Percentiles rank a stretch among this genome's conserved stretches.
These are phyloP conservation scores for Ophiostoma australiae DNA, from an alignment of 2,329 filamentous ascomycete genomes.

Conservation along the genomic window DNA sequence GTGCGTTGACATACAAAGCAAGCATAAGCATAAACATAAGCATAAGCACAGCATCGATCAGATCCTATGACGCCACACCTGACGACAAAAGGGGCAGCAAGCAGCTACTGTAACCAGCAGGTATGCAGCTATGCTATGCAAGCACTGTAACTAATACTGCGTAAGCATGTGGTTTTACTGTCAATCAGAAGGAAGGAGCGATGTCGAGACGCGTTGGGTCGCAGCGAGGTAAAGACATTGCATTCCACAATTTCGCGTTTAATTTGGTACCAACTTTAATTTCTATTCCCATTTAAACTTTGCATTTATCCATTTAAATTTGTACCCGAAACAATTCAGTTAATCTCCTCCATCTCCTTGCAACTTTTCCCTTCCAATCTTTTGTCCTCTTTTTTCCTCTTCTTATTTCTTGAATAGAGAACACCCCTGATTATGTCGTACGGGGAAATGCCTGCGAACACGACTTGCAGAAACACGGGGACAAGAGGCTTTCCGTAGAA, in stretches of 20 bases:
- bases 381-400: too few species aligned
- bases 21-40: not conserved
- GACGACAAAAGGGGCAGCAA: not conserved
- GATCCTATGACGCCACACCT: slow-evolving; percentile 3
- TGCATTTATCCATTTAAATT: not conserved
- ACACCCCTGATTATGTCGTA: too few species aligned
- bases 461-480: not conserved
- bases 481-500: not conserved
- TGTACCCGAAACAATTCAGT: not conserved
- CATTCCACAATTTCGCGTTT: slow-evolving; percentile 1
- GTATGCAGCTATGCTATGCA: not conserved
- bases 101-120: too few species aligned
- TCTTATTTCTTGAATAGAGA: too few species aligned
- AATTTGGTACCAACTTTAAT: not conserved
- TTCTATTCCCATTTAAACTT: not conserved
- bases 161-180: not conserved
- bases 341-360: not conserved
- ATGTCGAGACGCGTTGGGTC: not conserved
- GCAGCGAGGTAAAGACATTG: not conserved
- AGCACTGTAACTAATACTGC: not conserved
- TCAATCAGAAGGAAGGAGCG: not conserved
- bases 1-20: too few species aligned
- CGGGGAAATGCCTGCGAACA: too few species aligned
- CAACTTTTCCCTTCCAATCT: too few species aligned
- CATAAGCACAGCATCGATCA: not conserved